phyloP scores from a whole-genome alignment of 345 rosid species.

The Eucalyptus brandiana region DNA sequence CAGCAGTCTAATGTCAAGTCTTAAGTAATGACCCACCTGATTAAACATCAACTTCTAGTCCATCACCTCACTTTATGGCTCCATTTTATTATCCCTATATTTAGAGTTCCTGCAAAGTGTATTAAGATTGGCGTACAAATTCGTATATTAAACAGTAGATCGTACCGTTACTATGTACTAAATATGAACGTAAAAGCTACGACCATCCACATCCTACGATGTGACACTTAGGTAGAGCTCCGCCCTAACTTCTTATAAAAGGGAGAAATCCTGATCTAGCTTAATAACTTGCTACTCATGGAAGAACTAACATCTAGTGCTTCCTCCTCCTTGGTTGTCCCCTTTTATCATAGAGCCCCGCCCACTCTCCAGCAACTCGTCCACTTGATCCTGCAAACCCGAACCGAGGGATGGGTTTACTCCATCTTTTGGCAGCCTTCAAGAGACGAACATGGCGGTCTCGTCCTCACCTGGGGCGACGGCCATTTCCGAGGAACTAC shows the following conservation, averaged over 20 bases:
- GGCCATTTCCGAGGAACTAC: not conserved
- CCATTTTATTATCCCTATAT: not conserved
- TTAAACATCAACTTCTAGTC: not conserved
- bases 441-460: not conserved
- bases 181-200: not conserved
- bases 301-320: not conserved
- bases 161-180: not conserved
- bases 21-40: not conserved
- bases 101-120: not conserved
- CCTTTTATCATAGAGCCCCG: not conserved
- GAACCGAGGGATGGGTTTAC: slow-evolving; percentile 5
- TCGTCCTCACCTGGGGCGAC: not conserved
- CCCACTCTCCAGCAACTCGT: not conserved
- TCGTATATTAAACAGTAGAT: not conserved
- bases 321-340: not conserved
- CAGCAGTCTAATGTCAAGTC: not conserved
- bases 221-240: not conserved
- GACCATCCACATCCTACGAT: no score
- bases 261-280: not conserved
- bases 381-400: slow-evolving; percentile 2
- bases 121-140: not conserved
- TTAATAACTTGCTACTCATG: not conserved
- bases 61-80: not conserved
- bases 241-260: not conserved
- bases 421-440: slow-evolving; percentile 6